Conservation (phyloP, 306 rosid genomes). For the Dalbergia cultrata region DNA sequence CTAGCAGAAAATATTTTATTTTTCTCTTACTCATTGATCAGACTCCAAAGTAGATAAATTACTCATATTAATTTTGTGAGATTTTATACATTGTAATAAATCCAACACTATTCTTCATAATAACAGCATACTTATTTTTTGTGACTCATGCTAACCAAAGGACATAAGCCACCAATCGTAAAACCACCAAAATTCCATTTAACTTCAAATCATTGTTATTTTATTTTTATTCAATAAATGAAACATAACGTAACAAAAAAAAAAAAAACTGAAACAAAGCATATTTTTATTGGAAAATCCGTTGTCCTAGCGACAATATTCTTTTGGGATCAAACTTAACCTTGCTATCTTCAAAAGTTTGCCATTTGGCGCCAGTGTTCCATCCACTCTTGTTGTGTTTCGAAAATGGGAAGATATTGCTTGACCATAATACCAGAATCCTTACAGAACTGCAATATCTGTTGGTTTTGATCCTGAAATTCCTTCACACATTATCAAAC, state of each 20-base stretch:
- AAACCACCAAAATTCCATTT: no score
- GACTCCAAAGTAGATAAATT: no score
- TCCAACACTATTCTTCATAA: no score
- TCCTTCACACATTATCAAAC: constrained; percentile 37
- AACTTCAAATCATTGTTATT: no score
- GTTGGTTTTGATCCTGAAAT: constrained; percentile 46
- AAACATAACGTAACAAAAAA: no score
- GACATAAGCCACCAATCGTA: no score
- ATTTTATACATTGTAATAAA: no score
- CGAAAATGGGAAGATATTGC: constrained; percentile 59
- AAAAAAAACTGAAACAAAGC: background rate
- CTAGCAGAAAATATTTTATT: no score
- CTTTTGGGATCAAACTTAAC: constrained; percentile 55
- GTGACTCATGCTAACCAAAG: no score
- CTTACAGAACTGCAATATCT: constrained; percentile 55
- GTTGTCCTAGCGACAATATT: constrained; percentile 64
- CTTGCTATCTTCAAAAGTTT: constrained; percentile 47
- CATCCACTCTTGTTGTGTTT: constrained; percentile 56
- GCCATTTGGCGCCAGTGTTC: constrained; percentile 74
- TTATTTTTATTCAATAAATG: background rate
- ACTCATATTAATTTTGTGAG: no score
- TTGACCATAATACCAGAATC: constrained; percentile 50
- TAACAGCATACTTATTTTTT: no score
- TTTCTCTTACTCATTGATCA: no score
- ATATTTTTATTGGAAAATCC: constrained; percentile 45